Evolutionary conservation across 179 eudicot genomes (phyloP), one percentile per base, ranked within the genome.

Genomic region (Beta corolliflora): DNA sequence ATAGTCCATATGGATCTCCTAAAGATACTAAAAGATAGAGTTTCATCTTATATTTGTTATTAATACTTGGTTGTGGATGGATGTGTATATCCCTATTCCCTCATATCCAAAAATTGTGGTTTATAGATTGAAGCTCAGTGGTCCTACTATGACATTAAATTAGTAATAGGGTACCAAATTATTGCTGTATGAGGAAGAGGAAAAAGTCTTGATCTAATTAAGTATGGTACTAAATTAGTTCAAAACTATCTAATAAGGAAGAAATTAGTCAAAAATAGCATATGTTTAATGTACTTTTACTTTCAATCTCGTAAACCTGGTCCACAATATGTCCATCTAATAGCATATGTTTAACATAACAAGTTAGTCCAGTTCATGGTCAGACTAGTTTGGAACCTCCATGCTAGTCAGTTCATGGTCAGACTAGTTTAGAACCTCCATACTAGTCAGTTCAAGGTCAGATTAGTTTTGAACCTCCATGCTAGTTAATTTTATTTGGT

Each of bases 51-150:
- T 9, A 66, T 81, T 65, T 81, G 74, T 55, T 21, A 41, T 76
- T 19, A 44, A 44, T 76, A 19, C 79, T 36, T 76, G 79, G 79
- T 81, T 55, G 67, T 75, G 54, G 60, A 41, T 79, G 52, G 72
- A 70, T 80, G 75, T 76, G 52, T 70, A 80, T 25, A 73, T n/a
- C n/a, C n/a, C n/a, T n/a, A n/a, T n/a, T 79, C 79, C 60, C 52
- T 75, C 71, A 68, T 48, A 52, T 84, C 86, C 78, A 80, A 75
- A 63, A 25, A 70, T 70, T 68, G 66, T 78, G 81, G 16, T 53
- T 8, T 66, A 41, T 56, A 74, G 45, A 82, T 63, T 83, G 79
- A 81, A 41, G 14, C 52, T 9, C 50, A 5, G 31, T 21, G 55
- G 56, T 50, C 75, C 75, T 7, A 71, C 56, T 50, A 41, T 50